These are phyloP conservation scores for Ploettnerulaceae sp. DNA, from an alignment of 2,329 filamentous ascomycete species.

Conservation along the genomic window DNA sequence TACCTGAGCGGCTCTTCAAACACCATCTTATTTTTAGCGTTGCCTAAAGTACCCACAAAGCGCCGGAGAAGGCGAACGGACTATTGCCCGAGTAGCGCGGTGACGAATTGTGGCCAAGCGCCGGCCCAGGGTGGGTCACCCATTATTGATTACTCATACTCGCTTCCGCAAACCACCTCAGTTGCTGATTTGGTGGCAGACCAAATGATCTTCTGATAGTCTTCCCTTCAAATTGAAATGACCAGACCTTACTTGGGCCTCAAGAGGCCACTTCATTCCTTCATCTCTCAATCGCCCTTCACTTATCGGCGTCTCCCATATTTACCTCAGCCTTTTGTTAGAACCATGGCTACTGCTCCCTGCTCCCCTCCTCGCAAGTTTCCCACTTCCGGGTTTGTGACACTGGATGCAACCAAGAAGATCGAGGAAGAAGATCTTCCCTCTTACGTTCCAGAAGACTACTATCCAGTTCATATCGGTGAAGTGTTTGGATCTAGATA, in stretches of 20 bases:
- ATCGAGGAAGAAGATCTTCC: slow-evolving; percentile 19
- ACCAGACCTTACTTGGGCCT: slow-evolving; percentile 14
- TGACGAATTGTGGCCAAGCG: too few relatives aligned
- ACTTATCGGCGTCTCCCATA: slow-evolving; percentile 15
- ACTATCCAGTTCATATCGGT: slow-evolving; percentile 7
- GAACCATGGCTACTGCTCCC: slow-evolving; percentile 17
- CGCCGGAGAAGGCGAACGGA: too few relatives aligned
- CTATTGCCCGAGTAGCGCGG: too few relatives aligned
- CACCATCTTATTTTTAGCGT: too few relatives aligned
- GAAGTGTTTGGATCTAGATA: slow-evolving; percentile 3
- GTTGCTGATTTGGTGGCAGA: slow-evolving; percentile 9
- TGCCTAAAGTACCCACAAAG: too few relatives aligned
- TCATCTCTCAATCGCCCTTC: slow-evolving; percentile 18
- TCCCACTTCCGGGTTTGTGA: slow-evolving; percentile 20
- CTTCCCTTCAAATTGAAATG: slow-evolving; percentile 18
- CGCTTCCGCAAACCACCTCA: neutral
- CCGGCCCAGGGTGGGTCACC: too few relatives aligned
- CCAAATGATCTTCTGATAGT: slow-evolving; percentile 16
- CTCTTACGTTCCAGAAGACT: slow-evolving; percentile 14
- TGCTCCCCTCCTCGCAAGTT: slow-evolving; percentile 16
- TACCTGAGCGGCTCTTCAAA: too few relatives aligned
- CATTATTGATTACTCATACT: neutral
- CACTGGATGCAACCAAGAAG: slow-evolving; percentile 15
- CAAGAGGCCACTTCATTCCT: slow-evolving; percentile 15
- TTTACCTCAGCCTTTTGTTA: slow-evolving; percentile 17